These are phyloP conservation scores for Aspergillus sp. DNA, from an alignment of 2,329 filamentous ascomycete species.

Conservation along the genomic window DNA sequence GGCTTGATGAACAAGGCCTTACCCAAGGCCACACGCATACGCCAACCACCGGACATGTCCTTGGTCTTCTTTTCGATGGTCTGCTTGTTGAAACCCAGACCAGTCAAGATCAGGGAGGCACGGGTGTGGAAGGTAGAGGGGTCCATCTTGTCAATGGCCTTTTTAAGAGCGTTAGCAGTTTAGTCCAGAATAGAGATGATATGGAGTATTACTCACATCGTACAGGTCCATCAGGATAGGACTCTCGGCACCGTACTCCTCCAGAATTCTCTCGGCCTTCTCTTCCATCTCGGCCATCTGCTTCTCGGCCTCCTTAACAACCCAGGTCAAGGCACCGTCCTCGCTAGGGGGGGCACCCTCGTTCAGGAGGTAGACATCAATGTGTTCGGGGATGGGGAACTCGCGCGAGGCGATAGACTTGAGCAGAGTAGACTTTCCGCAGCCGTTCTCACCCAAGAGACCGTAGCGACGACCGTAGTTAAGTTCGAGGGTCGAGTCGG, in stretches of 20 bases:
- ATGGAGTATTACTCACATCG: constrained; percentile 62
- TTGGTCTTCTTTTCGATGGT: constrained; percentile 99
- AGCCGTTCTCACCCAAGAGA: constrained; percentile 96
- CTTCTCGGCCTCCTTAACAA: constrained; percentile 88
- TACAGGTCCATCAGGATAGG: constrained; percentile 90
- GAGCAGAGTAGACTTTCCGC: constrained; percentile 95
- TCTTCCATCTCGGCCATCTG: constrained; percentile 7
- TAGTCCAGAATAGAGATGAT: not conserved
- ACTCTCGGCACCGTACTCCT: constrained; percentile 87
- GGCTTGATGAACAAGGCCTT: constrained; percentile 99
- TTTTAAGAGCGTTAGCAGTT: constrained; percentile 18
- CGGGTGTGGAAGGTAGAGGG: constrained; percentile 94
- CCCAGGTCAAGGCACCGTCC: constrained; percentile 91
- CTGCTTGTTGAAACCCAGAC: constrained; percentile 97
- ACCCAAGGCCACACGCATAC: constrained; percentile 96
- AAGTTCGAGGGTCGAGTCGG: constrained; percentile 87
- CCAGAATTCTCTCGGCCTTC: constrained; percentile 80
- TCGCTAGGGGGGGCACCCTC: constrained; percentile 89
- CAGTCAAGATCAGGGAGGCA: constrained; percentile 92
- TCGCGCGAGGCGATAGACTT: constrained; percentile 93
- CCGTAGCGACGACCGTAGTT: constrained; percentile 91
- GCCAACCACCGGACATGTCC: constrained; percentile 99
- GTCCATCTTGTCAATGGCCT: constrained; percentile 99
- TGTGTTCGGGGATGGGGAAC: constrained; percentile 89
- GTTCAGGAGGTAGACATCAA: constrained; percentile 98